Evolutionary conservation across 441 rosid species (phyloP), one percentile per base, ranked within the genome.

Genomic region (Biscutella laevigata): DNA sequence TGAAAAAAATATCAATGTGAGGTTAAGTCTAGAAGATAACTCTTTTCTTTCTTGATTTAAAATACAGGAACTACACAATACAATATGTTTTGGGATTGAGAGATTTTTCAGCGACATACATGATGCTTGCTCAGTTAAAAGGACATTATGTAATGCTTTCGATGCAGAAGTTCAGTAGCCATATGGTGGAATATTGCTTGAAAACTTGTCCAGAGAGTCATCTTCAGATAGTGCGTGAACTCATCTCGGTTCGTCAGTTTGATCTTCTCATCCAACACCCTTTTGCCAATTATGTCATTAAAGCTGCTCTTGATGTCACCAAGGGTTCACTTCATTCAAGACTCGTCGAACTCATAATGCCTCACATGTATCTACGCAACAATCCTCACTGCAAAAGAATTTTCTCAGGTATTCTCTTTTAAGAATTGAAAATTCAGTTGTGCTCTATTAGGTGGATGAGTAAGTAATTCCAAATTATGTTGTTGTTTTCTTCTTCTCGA

Each of bases 61-160:
- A n/a, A n/a, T n/a, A n/a, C n/a, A 88, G 96, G 66, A 88, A 88
- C 46, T 88, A 86, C 37, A 95, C 88, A 43, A 79, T 88, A 24
- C 97, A 88, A 30, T 86, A 71, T 49, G 78, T 83, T 14, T 70
- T 86, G 45, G 90, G 83, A 71, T 64, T 79, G 22, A 77, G 82
- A 69, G 58, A 43, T 30, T 80, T 84, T 39, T 64, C 73, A 4
- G 77, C 77, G 1, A 37, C 51, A 7, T 69, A 59, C 40, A 73
- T 64, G 69, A 67, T 88, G 71, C 45, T 80, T 27, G 44, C 77
- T 68, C 95, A 73, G 63, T 73, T 88, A 39, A 71, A 77, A 68
- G 88, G 88, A 38, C 77, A 81, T 61, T 86, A 71, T 24, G 79
- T 71, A 11, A 74, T 74, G 24, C 82, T 88, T 30, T 80, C 97